Base-by-base conservation (phyloP, 495 filamentous ascomycete genomes). In the Penicillium atrosanguineum region DNA sequence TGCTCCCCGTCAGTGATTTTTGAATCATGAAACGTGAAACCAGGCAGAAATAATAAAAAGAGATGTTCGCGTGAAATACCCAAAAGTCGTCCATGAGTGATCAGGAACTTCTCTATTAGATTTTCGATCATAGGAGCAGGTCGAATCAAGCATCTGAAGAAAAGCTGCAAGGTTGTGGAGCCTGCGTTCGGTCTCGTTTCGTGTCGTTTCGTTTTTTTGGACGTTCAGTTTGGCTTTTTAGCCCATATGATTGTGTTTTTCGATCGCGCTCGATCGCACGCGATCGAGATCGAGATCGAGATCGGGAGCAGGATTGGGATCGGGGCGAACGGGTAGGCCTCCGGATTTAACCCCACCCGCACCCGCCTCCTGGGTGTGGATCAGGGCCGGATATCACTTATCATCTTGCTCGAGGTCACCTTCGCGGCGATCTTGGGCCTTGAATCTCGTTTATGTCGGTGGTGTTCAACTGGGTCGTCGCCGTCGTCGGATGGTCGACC, bases 191-290 rank as follows among this genome's bases (percentile, higher is more conserved):
- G 3, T 39, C 5, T 23, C 23, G 23, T 23, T 23, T 23, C 23
- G 23, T 23, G 23, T 23, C 23, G 23, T 23, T 23, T 23, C 23
- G 23, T 25, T 1, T 53, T 2, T 31, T 25, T 18, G 31, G 60
- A 48, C 53, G 56, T 63, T 51, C 40, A 18, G 23, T 58, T 60
- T 52, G 55, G 14, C 43, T 55, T 52, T 43, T 44, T 23, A 39
- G 48, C 28, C 14, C 34, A 14, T 14, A 1, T 9, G 28, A 6
- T 12, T 31, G 20, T 36, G 7, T 37, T 48, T 26, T 29, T 44
- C 7, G 21, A 23, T 31, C 19, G 39, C 8, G 31, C 12, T 34
- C 31, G 31, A 31, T 12, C 11, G 28, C 3, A 3, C 31, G 1
- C 11, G 31, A 14, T 14, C 11, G 31, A 34, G 31, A 34, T 40